phyloP scores from a whole-genome alignment of 1,284 basidiomycete species.

The Ganoderma lingzhi region DNA sequence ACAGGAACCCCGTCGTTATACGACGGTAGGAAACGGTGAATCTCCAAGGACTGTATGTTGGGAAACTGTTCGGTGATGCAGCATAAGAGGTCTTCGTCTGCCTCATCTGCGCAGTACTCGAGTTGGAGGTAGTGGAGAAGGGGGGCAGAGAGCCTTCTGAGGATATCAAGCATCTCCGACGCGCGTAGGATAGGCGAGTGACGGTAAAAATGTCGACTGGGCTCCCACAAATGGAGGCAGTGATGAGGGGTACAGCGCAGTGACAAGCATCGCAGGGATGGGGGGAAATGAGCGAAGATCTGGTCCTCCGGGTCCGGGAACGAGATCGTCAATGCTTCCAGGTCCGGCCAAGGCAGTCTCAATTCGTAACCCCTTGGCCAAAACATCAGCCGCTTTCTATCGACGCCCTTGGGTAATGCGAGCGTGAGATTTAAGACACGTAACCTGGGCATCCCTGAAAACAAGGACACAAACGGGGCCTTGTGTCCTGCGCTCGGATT shows the following conservation, averaged over 20 bases:
- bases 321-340: background rate
- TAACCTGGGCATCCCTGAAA: background rate
- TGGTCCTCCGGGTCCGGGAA: background rate
- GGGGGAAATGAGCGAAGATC: background rate
- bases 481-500: background rate
- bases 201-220: background rate
- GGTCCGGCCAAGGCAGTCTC: background rate
- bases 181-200: background rate
- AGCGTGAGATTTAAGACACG: background rate
- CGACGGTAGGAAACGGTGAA: background rate
- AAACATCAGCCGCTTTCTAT: background rate
- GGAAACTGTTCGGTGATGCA: background rate
- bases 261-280: background rate
- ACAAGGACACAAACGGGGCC: background rate
- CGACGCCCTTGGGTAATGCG: background rate
- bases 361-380: background rate
- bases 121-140: background rate
- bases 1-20: background rate
- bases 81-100: background rate
- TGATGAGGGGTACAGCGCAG: background rate
- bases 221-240: background rate
- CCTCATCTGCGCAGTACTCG: background rate
- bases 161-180: background rate
- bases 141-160: background rate
- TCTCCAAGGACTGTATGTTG: background rate